Evolutionary conservation across 768 basidiomycete species (phyloP), one percentile per base, ranked within the genome.

Genomic region (Suillus decipiens): DNA sequence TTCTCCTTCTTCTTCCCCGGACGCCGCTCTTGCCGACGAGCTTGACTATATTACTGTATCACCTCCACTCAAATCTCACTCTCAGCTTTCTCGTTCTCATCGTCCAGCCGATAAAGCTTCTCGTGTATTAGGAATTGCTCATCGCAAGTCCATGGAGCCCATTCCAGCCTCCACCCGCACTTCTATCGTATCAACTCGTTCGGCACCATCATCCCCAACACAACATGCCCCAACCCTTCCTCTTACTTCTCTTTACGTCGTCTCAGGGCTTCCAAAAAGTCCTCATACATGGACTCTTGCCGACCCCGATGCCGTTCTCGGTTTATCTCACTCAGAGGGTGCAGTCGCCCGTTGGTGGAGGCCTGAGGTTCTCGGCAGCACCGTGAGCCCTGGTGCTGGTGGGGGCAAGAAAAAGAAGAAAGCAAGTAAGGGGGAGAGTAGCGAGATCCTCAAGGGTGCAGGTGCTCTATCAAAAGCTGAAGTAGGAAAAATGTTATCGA

Each of bases 271-370:
- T 36, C 91, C 93, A 19, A 95, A 95, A 75, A 89, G 89, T 36
- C 92, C 93, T 1, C 87, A 92, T 73, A 93, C 90, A 12, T 96
- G 95, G 93, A 91, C 92, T 19, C 84, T 94, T 50, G 89, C 92
- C 0, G 94, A 95, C 73, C 88, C 89, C 0, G 92, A 93, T 73
- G 84, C 92, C 1, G 89, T 93, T 59, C 77, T 89, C 57, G 92
- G 91, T 55, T 82, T 95, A 58, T 87, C 91, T 69, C 94, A 96
- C 70, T 82, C 84, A 47, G 92, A 93, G 51, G 89, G 91, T 62
- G 94, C 93, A 58, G 93, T 95, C 61, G 87, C 84, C 67, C 84
- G 93, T 54, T 95, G 91, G 88, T 96, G 93, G 93, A 80, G 93
- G 53, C 90, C 95, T 51, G 94, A 96, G 75, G 92, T 95, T 15